Base-by-base conservation (phyloP, 2,329 filamentous ascomycete species). In the Arachnopeziza araneosa region DNA sequence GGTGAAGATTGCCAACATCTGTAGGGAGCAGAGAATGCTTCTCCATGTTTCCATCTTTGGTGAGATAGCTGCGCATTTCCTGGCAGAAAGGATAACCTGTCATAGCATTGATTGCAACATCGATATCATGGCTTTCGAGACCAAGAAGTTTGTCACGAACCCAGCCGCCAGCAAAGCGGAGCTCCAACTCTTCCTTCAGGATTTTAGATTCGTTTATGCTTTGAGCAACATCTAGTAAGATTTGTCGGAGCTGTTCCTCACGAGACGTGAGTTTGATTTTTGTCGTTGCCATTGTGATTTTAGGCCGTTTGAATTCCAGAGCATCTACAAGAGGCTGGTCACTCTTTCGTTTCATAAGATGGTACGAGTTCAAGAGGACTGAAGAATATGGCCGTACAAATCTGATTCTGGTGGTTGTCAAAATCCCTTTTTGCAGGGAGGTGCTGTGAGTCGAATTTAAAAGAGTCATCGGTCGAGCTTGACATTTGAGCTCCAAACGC, bases 101-200 rank as follows among this genome's bases (percentile, higher is more conserved):
- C 89, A 95, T 91, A 66, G 82, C 83, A 76, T 92, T 93, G 78
- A 96, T 91, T 57, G 89, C 90, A 8, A 91, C 87, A 72, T 96
- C 91, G 64, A 96, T 93, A 71, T 96, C 91, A 71, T 93, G 82
- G 69, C 88, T 91, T 61, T 80, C 80, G 14, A 86, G 80, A 22
- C 85, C 84, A 3, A 95, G 81, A 1, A 95, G 81, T 75, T 91
- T 93, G 77, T 96, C 91, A 50, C 91, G 87, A 12, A 95, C 90
- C 91, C 91, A 96, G 24, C 91, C 91, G 60, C 91, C 91, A 0
- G 91, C 91, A 83, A 89, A 93, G 55, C 90, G 86, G 52, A 95
- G 78, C 21, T 87, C 78, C 17, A 87, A 72, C 22, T 86, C 80
- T 65, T 86, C 79, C 17, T 75, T 70, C 10, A 83, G 70, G 55